Percentiles rank a stretch among this genome's conserved stretches.
Conservation (phyloP, 2,329 filamentous ascomycete species). For the Claviceps africana region DNA sequence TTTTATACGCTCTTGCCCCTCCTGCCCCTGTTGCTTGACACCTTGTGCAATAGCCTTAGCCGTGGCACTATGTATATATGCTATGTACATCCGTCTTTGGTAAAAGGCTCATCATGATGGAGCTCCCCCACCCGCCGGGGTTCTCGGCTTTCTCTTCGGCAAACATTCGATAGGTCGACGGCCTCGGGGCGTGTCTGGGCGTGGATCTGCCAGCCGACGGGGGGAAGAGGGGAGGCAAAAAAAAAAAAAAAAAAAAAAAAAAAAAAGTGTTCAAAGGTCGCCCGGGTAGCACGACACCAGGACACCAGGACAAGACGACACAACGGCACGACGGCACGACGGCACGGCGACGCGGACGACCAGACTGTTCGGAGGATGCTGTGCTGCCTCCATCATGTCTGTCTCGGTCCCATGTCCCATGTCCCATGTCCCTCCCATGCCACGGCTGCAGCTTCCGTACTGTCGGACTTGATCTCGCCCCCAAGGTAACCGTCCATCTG, state of each 20-base stretch:
- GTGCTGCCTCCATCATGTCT: constrained; percentile 4
- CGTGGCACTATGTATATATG: no score
- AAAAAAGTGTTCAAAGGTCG: constrained; percentile 1
- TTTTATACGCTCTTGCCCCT: constrained; percentile 1
- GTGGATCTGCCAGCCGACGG: not conserved
- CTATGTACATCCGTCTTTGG: constrained; percentile 17
- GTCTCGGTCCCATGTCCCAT: constrained; percentile 8
- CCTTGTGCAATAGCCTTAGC: constrained; percentile 4
- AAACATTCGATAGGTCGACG: constrained; percentile 17
- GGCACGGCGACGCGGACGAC: no score
- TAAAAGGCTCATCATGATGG: constrained; percentile 11
- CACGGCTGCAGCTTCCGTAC: constrained; percentile 8
- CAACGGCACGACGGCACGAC: no score
- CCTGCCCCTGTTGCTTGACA: no score
- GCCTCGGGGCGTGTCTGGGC: constrained; percentile 2
- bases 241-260: no score
- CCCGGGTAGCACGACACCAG: not conserved
- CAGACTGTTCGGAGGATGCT: not conserved
- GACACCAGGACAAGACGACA: no score
- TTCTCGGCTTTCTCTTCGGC: constrained; percentile 18
- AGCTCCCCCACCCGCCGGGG: constrained; percentile 1
- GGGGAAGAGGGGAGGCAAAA: no score
- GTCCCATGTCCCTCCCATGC: no score
- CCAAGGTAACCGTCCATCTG: constrained; percentile 11
- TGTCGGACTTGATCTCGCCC: constrained; percentile 11